These are phyloP conservation scores for Penicillium italicum DNA, from an alignment of 2,329 filamentous ascomycete species.

Conservation along the genomic window DNA sequence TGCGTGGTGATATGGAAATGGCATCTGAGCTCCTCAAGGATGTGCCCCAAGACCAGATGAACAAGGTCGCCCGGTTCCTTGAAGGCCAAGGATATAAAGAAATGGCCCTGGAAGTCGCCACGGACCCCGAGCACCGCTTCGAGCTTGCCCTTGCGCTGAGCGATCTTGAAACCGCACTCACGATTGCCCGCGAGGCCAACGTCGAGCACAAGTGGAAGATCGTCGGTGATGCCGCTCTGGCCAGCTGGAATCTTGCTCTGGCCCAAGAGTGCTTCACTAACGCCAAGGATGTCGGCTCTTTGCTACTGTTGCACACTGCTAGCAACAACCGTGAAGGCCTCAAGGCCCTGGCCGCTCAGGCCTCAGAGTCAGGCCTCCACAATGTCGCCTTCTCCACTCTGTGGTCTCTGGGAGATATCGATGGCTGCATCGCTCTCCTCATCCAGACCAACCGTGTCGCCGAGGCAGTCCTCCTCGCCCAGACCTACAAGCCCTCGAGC, in stretches of 20 bases:
- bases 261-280: constrained; percentile 91
- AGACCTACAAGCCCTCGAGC: constrained; percentile 88
- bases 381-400: constrained; percentile 90
- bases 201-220: constrained; percentile 98
- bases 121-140: constrained; percentile 93
- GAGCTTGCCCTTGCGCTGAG: constrained; percentile 81
- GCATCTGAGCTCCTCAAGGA: constrained; percentile 79
- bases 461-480: constrained; percentile 86
- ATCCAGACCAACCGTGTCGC: constrained; percentile 72
- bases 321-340: constrained; percentile 76
- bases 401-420: constrained; percentile 81
- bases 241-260: constrained; percentile 79
- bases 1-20: constrained; percentile 88
- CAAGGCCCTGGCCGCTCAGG: constrained; percentile 66
- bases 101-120: constrained; percentile 87
- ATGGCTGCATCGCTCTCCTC: constrained; percentile 76
- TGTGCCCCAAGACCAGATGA: constrained; percentile 89
- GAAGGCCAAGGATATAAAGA: constrained; percentile 98
- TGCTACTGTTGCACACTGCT: constrained; percentile 83
- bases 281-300: constrained; percentile 83
- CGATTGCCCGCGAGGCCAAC: constrained; percentile 77
- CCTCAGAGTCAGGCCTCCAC: constrained; percentile 72
- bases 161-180: constrained; percentile 78
- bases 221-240: constrained; percentile 85
- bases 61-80: constrained; percentile 96